Evolutionary conservation across 2,329 filamentous ascomycete genomes (phyloP), one percentile per base, ranked within the genome.

Genomic region (Amauroascus niger): DNA sequence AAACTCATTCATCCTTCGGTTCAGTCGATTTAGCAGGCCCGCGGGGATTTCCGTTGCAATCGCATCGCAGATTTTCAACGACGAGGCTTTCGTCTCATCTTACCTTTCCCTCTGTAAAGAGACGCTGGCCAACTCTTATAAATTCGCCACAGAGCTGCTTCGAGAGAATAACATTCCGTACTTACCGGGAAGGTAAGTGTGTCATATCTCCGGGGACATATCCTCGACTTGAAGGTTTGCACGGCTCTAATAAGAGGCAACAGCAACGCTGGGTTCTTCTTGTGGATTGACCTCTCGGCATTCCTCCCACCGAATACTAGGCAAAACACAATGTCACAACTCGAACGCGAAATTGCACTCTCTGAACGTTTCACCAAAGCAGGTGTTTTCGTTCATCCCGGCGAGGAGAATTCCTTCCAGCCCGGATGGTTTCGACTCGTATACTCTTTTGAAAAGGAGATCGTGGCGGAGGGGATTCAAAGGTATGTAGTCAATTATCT

Each of bases 241-340:
- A 41, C 20, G 26, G 14, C 14, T 16, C 47, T 57, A 41, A 55
- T 30, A 18, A 20, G 24, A 8, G 16, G n/a, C n/a, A 35, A 9
- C 33, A 67, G 64, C 3, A 81, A 80, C 56, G 79, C 79, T 0
- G 79, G 76, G 0, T 80, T 81, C 59, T 82, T 82, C 60, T 57
- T 82, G 1, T 81, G 74, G 70, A 63, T 79, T 1, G 71, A 81
- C 60, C 60, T 82, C 14, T 72, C 71, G 0, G 68, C 69, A 0
- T 75, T 69, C 54, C 60, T 79, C 33, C 64, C 69, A 6, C 26
- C 60, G 0, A 40, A 48, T 1, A 49, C 39, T 1, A 57, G 53
- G 1, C 56, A 66, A 1, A n/a, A 32, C 53, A 57, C 3, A 55
- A 61, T 11, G 62, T 64, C 20, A 33, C 59, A 60, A 44, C 59